Evolutionary conservation across 73 alveolate species (phyloP), one percentile per base, ranked within the genome.

Genomic region (Halteria grandinella): DNA sequence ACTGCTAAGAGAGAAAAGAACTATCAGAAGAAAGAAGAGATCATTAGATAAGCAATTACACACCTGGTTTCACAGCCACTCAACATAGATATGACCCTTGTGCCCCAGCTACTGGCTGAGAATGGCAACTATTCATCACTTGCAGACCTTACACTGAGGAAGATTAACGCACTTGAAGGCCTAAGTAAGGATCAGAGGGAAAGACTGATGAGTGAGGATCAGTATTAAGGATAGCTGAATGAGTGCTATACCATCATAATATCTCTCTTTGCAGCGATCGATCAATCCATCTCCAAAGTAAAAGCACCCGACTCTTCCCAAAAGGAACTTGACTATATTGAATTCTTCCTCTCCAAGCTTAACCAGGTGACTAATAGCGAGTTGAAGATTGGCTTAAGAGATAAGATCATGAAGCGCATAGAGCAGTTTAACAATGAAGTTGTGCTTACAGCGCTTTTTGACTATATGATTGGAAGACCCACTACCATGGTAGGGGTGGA

Each of bases 51-150:
- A 28, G 69, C 54, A 6, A 43, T 66, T 17, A n/a, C 1, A 1
- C 24, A 41, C 8, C 23, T 66, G 31, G 7, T 39, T 20, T 6
- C n/a, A 28, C 36, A 66, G 32, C 69, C 80, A n/a, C 36, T 66
- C 14, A 53, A 66, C 17, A 66, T 66, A 18, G 69, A 66, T 33
- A 25, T 66, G 18, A 25, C 29, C 12, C 14, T n/a, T 3, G 23
- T 66, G 12, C 41, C 66, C 3, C 80, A 63, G 3, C 37, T 66
- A 17, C 34, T 66, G 21, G 80, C 47, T 2, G 64, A 66, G 39
- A 66, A 14, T 47, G 80, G 80, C 10, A 66, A 66, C 51, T 66
- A 36, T 53, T 7, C 69, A 34, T 18, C 51, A n/a, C 27, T 66
- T 4, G 66, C 47, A 6, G 80, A 66, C 25, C 27, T 66, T 14